Conservation (phyloP, 2,329 filamentous ascomycete genomes). For the Colletotrichum spinosum region DNA sequence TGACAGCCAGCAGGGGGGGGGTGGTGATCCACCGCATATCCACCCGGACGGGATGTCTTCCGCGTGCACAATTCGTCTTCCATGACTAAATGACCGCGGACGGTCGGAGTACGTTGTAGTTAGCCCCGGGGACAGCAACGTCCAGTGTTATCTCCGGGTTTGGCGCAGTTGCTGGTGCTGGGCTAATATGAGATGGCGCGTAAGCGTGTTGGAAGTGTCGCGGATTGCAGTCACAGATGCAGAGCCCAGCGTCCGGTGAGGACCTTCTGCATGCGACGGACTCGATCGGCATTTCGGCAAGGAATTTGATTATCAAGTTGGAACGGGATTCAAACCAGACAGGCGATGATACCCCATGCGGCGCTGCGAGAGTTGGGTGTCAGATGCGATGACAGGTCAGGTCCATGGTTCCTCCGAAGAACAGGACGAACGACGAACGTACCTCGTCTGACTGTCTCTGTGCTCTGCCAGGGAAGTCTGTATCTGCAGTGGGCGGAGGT, state of each 20-base stretch:
- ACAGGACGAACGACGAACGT: constrained; percentile 17
- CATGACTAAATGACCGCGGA: constrained; percentile 24
- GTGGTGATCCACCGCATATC: constrained; percentile 20
- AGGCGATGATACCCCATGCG: constrained; percentile 3
- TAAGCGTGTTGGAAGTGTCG: constrained; percentile 10
- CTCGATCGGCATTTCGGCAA: background rate
- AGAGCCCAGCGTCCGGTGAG: constrained; percentile 4
- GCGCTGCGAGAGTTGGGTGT: background rate
- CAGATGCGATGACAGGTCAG: constrained; percentile 31
- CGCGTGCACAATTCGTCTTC: constrained; percentile 24
- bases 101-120: background rate
- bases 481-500: no score
- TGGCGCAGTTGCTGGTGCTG: constrained; percentile 10
- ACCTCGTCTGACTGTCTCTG: no score
- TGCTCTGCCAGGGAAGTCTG: no score
- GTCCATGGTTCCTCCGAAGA: background rate
- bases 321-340: constrained; percentile 2
- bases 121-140: constrained; percentile 13
- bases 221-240: constrained; percentile 1
- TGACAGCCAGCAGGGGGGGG: constrained; percentile 18
- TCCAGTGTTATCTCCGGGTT: constrained; percentile 30
- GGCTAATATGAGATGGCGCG: background rate
- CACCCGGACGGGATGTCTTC: constrained; percentile 28
- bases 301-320: background rate
- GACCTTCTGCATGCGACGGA: background rate